Evolutionary conservation across 768 basidiomycete genomes (phyloP), one percentile per base, ranked within the genome.

Genomic region (Rubroboletus satanas): DNA sequence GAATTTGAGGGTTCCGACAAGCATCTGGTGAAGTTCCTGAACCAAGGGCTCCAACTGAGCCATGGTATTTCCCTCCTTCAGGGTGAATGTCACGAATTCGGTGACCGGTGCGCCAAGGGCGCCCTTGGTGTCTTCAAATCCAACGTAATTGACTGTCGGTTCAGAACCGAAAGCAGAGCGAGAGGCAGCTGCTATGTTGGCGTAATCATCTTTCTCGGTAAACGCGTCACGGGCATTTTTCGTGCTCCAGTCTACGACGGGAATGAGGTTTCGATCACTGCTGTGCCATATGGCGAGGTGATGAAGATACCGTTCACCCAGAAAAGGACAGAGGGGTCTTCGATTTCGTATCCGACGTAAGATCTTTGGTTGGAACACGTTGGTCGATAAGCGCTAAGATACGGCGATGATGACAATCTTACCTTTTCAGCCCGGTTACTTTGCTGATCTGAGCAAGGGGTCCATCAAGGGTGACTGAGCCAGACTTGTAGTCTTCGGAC

Each of bases 71-170:
- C 54, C 67, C 36, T 63, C 47, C 49, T 71, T 67, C 35, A 71
- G 45, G n/a, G 65, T 59, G 49, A 71, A 67, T 17, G 71, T 71
- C 35, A 71, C 71, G 45, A 71, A 69, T 62, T 73, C 70, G 9
- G 70, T 71, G 58, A 60, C 60, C 9, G 70, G 64, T 31, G 70
- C 71, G 0, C 52, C 38, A 26, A 71, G 55, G 10, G 62, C 48
- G 10, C 51, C 56, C 4, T 53, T 45, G 31, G 59, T 44, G 21
- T 66, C 52, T 10, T 67, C 60, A 29, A 71, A 72, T 44, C 62
- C 31, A 32, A 61, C 63, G 49, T 56, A 58, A 54, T 51, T 47
- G 9, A 48, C 43, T 4, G 55, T 62, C 33, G 62, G 57, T 39
- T 55, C 55, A 51, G 63, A 56, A 23, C 23, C 62, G 41, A 67